phyloP scores from a whole-genome alignment of 495 filamentous ascomycete species.

The Geoglossum glabrum region DNA sequence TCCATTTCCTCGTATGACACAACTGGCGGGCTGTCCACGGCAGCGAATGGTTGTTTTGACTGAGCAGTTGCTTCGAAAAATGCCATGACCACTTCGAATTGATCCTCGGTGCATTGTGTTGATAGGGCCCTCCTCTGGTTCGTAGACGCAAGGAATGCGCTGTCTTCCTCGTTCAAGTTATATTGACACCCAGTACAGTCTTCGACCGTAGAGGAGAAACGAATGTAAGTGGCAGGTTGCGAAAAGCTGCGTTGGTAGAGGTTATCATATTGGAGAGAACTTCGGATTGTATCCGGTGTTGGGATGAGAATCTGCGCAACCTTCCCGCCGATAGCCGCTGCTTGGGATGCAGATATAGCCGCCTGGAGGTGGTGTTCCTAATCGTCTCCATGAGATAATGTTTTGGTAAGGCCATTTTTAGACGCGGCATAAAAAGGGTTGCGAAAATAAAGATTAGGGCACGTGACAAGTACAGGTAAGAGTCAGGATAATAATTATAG shows the following conservation, averaged over 20 bases:
- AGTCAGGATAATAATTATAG: conserved; percentile 8
- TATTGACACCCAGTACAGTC: conserved; percentile 75
- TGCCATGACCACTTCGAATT: conserved; percentile 87
- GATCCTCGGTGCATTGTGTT: conserved; percentile 58
- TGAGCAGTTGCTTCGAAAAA: conserved; percentile 77
- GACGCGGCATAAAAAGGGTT: not conserved
- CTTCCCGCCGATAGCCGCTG: conserved; percentile 47
- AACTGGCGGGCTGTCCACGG: conserved; percentile 68
- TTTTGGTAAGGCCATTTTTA: not conserved
- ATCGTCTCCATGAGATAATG: not conserved
- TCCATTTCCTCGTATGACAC: conserved; percentile 64
- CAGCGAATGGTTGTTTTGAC: conserved; percentile 64
- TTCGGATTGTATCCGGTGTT: conserved; percentile 61
- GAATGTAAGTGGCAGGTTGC: conserved; percentile 82
- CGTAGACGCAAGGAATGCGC: conserved; percentile 59
- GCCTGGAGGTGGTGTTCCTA: conserved; percentile 98
- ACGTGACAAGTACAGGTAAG: conserved; percentile 24
- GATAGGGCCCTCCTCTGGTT: conserved; percentile 51
- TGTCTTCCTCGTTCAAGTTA: conserved; percentile 83
- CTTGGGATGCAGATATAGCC: conserved; percentile 56
- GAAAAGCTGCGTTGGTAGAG: conserved; percentile 62
- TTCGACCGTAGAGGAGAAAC: conserved; percentile 94
- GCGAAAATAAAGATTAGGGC: conserved; percentile 2
- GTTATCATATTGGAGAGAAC: conserved; percentile 62
- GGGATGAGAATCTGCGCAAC: conserved; percentile 59